Percentiles rank a stretch among this genome's conserved stretches.
Evolutionary conservation across 2,329 filamentous ascomycete species (phyloP).

Genomic region (Paraphaeosphaeria minitans): DNA sequence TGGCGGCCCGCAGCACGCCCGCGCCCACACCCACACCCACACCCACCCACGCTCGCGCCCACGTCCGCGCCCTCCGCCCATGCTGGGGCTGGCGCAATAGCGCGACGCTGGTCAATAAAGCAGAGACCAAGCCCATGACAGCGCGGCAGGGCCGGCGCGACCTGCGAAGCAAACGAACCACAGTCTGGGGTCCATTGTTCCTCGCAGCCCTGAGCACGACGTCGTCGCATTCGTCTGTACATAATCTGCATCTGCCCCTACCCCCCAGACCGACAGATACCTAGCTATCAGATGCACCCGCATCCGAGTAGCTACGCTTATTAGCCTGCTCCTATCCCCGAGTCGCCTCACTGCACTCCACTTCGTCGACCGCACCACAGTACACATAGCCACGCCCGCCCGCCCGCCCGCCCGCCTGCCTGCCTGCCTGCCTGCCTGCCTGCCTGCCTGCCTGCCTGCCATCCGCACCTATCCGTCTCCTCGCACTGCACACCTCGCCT

Average conservation of each 20-base stretch:
- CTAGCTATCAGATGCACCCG: constrained; percentile 30
- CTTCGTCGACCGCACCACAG: too few species aligned
- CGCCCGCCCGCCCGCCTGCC: too few species aligned
- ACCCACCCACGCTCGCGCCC: neutral
- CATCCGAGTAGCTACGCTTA: constrained; percentile 19
- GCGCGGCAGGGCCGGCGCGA: neutral
- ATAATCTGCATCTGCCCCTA: constrained; percentile 24
- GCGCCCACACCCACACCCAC: neutral
- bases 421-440: too few species aligned
- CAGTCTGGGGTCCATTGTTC: constrained; percentile 16
- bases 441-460: too few species aligned
- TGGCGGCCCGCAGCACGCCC: constrained; percentile 1
- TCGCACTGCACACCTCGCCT: neutral
- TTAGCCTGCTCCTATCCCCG: constrained; percentile 26
- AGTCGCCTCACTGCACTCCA: too few species aligned
- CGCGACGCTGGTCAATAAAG: constrained; percentile 5
- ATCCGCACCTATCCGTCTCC: neutral
- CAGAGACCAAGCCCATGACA: neutral
- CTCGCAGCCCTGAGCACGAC: constrained; percentile 3
- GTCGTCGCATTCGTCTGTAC: constrained; percentile 21
- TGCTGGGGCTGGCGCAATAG: neutral
- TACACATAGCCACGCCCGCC: too few species aligned
- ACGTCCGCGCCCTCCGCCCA: neutral
- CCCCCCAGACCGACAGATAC: constrained; percentile 29
- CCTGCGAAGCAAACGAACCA: constrained; percentile 13